Evolutionary conservation across 73 alveolate species (phyloP).

Genomic region (Loxodes magnus): DNA sequence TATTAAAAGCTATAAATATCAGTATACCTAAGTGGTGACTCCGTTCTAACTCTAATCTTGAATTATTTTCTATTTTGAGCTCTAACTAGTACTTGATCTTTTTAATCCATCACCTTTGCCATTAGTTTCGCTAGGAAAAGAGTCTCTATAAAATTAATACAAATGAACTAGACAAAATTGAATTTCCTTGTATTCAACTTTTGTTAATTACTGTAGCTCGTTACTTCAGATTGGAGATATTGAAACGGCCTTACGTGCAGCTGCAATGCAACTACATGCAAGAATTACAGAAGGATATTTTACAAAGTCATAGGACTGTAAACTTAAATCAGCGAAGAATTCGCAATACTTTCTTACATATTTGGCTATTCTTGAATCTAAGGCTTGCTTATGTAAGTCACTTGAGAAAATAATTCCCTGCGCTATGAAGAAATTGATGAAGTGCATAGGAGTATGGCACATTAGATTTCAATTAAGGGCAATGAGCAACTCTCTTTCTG

Average conservation of each 20-base stretch:
- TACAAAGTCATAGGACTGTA: background rate
- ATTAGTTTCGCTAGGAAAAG: no score
- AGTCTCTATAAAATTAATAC: no score
- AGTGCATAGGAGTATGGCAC: background rate
- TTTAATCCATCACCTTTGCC: no score
- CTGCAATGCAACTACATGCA: slow-evolving; percentile 1
- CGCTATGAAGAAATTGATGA: background rate
- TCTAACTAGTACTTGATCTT: no score
- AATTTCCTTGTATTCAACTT: no score
- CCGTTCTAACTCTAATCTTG: no score
- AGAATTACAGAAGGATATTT: background rate
- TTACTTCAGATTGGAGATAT: no score
- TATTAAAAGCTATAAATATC: no score
- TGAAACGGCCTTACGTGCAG: background rate
- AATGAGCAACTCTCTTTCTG: background rate
- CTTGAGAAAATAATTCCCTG: background rate
- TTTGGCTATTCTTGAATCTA: background rate
- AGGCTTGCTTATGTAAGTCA: background rate
- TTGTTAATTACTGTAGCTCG: no score
- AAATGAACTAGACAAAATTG: no score
- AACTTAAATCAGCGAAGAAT: background rate
- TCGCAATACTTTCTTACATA: background rate
- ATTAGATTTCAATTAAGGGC: background rate
- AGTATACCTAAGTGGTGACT: no score
- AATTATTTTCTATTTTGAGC: no score